Base-by-base conservation (phyloP, 2,329 filamentous ascomycete genomes). In the Camillea tinctor region DNA sequence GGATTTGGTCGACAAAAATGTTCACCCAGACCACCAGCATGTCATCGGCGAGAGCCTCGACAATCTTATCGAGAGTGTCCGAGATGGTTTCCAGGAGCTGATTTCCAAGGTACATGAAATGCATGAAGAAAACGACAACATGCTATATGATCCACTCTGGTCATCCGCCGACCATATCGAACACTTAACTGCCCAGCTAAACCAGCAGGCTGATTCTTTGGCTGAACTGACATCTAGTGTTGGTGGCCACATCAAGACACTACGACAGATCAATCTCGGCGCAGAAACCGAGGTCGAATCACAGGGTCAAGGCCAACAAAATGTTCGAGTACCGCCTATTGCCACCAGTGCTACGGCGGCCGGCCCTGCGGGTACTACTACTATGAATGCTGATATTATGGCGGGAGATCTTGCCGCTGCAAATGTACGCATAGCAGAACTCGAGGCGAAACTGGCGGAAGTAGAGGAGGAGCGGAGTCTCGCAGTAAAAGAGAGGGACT, bases 401-500 rank as follows among this genome's bases (percentile, higher is more conserved):
- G 26, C 36, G 13, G 6, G 13, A 5, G 36, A 44, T 7, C 36
- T 44, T 11, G 17, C 17, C 13, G 36, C 36, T n/a, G 36, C 36
- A 15, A 44, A 44, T 44, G 11, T 4, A 11, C 36, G 36, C 36
- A 56, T 53, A 19, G 30, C 52, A 23, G 59, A 61, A 17, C 53
- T 61, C n/a, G 53, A 58, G 19, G 23, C 21, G 7, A 48, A 20
- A 23, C 26, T 57, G 21, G 21, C 22, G 20, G 44, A 49, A 15
- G 20, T 48, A 23, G 55, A 63, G 26, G 19, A 52, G 4, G 56
- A 60, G 15, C 54, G 57, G 4, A 55, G 52, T 8, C 1, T 50
- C 19, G 13, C 48, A 19, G 36, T 51, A 26, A 1, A n/a, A 19
- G 48, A 50, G 2, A 52, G 26, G 9, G 56, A 57, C 13, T 30